phyloP scores from a whole-genome alignment of 306 rosid species.

The Boehmeria nivea region DNA sequence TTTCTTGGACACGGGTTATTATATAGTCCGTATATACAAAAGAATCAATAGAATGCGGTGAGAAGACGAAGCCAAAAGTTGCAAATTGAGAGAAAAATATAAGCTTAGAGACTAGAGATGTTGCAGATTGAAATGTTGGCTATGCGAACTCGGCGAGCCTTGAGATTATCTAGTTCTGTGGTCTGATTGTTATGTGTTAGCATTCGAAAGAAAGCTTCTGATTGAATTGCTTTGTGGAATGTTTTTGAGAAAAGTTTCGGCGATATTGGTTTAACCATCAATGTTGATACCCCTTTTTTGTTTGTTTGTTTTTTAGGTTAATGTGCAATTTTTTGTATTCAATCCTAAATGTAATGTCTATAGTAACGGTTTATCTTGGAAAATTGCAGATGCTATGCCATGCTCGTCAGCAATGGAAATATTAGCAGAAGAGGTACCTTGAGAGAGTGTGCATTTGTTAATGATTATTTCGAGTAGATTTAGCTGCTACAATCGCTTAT shows the following conservation, averaged over 20 bases:
- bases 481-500: not conserved
- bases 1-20: too few relatives aligned
- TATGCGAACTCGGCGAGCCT: too few relatives aligned
- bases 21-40: too few relatives aligned
- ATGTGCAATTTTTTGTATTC: conserved; percentile 7
- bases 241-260: too few relatives aligned
- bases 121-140: too few relatives aligned
- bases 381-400: conserved; percentile 51
- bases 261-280: too few relatives aligned
- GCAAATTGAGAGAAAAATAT: too few relatives aligned
- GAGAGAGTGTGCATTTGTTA: conserved; percentile 10
- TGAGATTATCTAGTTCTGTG: not conserved
- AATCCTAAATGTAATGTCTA: not conserved
- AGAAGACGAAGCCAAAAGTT: too few relatives aligned
- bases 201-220: too few relatives aligned
- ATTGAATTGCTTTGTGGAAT: not conserved
- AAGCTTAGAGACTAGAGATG: too few relatives aligned
- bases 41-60: too few relatives aligned
- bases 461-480: not conserved
- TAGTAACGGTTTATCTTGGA: conserved; percentile 12
- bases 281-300: not conserved
- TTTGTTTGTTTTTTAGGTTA: not conserved
- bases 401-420: conserved; percentile 68
- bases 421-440: conserved; percentile 75
- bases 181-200: not conserved